Evolutionary conservation across 805 yeast genomes (phyloP), one percentile per base, ranked within the genome.

Genomic region (Saccharomycopsis vini): DNA sequence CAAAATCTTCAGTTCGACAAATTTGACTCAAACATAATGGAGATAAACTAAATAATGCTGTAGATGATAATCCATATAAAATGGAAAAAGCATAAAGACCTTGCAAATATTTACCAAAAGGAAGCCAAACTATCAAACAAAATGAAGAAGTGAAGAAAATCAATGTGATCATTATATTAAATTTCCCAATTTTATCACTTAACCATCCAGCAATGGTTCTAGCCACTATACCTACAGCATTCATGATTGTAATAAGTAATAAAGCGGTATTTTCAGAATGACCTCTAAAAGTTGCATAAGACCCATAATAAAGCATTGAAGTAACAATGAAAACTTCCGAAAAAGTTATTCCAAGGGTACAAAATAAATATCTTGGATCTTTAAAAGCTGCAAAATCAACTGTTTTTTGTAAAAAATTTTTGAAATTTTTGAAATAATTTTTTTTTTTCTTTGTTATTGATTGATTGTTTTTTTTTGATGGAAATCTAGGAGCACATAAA

Each of bases 1-100:
- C 80, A 56, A 71, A 73, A 44, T 63, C 69, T 40, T 72, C 71
- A 10, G 71, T 68, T 42, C 68, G 70, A 18, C 79, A 72, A 29
- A 77, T 72, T 46, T 75, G 77, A 1, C 77, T 79, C 47, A 77
- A 66, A 51, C 80, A 73, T 2, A 75, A 77, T 5, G 81, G 80
- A 36, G 74, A 64, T 43, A 76, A 56, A 3, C 80, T 68, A 50
- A 75, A 66, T 1, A 75, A 69, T 2, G 80, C 69, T 5, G 79
- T 75, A 7, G 78, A 68, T 46, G 67, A 62, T 41, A 76, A 67
- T 4, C 82, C 83, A 59, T 69, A 75, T 5, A 69, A 50, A 1
- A 62, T 66, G 12, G 75, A 60, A 50, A 74, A 74, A 2, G 62
- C 69, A 48, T 61, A 69, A 52, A 60, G 58, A n/a, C 56, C 66